Percentiles rank a stretch among this genome's conserved stretches.
These are phyloP conservation scores for Penicillium mononematosum DNA, from an alignment of 495 filamentous ascomycete species.

Conservation along the genomic window DNA sequence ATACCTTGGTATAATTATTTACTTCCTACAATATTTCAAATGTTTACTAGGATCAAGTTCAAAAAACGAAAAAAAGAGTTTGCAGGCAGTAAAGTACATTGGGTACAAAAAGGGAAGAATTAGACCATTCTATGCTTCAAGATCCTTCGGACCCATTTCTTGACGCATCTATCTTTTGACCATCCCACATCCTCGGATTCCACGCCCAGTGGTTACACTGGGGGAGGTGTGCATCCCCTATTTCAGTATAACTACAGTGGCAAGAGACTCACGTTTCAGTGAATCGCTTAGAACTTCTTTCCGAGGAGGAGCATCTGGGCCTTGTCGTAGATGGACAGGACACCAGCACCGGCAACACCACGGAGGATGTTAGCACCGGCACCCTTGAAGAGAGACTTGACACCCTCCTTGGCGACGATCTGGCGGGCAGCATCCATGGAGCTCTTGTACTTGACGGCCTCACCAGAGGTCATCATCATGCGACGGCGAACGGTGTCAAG, in stretches of 20 bases:
- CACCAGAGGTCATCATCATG: slow-evolving; percentile 99
- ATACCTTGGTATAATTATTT: background rate
- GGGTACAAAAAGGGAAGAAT: slow-evolving; percentile 47
- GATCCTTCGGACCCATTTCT: slow-evolving; percentile 41
- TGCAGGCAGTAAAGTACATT: slow-evolving; percentile 60
- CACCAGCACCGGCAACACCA: slow-evolving; percentile 99
- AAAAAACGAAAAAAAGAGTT: slow-evolving; percentile 45
- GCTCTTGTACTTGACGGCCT: slow-evolving; percentile 98
- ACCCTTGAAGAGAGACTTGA: slow-evolving; percentile 99
- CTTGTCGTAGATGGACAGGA: slow-evolving; percentile 99
- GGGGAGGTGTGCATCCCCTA: slow-evolving; percentile 33
- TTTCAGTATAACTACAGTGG: slow-evolving; percentile 35
- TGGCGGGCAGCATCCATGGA: slow-evolving; percentile 91
- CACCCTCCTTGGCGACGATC: slow-evolving; percentile 96
- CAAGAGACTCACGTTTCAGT: slow-evolving; percentile 16
- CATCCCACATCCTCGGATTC: slow-evolving; percentile 36
- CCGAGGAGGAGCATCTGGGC: slow-evolving; percentile 98
- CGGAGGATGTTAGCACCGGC: slow-evolving; percentile 99
- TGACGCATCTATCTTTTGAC: slow-evolving; percentile 53
- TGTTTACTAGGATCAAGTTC: background rate
- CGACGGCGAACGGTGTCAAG: slow-evolving; percentile 99
- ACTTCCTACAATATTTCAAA: background rate
- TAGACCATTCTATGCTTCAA: slow-evolving; percentile 49
- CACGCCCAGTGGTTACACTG: slow-evolving; percentile 29
- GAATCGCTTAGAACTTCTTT: slow-evolving; percentile 91